Percentiles rank a stretch among this genome's conserved stretches.
phyloP scores from a whole-genome alignment of 1,284 basidiomycete species.

The Porogramme epimiltina region DNA sequence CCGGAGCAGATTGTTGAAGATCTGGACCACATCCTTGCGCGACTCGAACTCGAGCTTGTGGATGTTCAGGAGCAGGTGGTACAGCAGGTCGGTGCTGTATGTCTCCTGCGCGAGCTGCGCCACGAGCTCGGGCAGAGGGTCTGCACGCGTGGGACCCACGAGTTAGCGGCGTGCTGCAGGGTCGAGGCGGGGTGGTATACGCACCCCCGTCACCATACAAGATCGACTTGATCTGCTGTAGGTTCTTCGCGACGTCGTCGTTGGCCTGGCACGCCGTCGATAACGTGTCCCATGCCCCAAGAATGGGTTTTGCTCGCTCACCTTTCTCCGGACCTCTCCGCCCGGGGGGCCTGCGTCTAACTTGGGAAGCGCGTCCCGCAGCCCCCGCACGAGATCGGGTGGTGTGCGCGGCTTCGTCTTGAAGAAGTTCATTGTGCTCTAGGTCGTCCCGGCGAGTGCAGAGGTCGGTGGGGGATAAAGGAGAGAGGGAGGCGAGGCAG shows the following conservation, averaged over 20 bases:
- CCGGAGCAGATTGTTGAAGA: conserved; percentile 94
- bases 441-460: background rate
- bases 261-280: conserved; percentile 55
- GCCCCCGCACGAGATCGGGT: conserved; percentile 78
- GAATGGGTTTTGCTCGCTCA: conserved; percentile 36
- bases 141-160: conserved; percentile 35
- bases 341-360: conserved; percentile 77
- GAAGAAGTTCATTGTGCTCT: conserved; percentile 85
- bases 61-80: conserved; percentile 82
- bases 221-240: conserved; percentile 87
- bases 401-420: conserved; percentile 87
- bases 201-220: conserved; percentile 86
- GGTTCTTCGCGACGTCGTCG: conserved; percentile 88
- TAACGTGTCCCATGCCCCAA: background rate
- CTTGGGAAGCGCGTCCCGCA: conserved; percentile 78
- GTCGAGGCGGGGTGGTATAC: conserved; percentile 22
- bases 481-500: conserved; percentile 4
- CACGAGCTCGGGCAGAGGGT: conserved; percentile 83
- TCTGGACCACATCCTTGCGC: conserved; percentile 95
- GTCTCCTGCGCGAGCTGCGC: conserved; percentile 96
- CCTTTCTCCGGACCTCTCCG: conserved; percentile 79
- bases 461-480: background rate
- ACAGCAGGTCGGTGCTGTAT: conserved; percentile 88
- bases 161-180: conserved; percentile 14
- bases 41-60: conserved; percentile 94